Evolutionary conservation across 805 yeast genomes (phyloP), one percentile per base, ranked within the genome.

Genomic region (Hagleromyces aurorensis): DNA sequence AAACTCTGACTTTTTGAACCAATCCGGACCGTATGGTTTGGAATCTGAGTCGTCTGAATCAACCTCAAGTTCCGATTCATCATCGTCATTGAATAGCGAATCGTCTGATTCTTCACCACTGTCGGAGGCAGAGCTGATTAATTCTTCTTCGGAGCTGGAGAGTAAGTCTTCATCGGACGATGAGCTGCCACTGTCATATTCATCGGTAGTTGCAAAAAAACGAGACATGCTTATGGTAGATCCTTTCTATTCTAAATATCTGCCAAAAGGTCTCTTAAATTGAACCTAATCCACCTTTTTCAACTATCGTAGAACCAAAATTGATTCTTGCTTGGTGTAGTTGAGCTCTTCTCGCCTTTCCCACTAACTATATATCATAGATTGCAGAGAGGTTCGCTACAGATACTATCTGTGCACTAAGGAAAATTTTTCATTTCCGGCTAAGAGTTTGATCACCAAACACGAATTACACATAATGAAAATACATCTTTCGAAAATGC

Each of bases 151-250:
- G 19, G 65, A 48, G 4, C 62, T 61, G 21, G 65, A 61, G 17
- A 62, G 48, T 32, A 62, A 50, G 35, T 63, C 69, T 40, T 64
- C 70, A 26, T 64, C 72, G 18, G 62, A 56, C 7, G 68, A 57
- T 15, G 65, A 63, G 33, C 60, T 55, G 30, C 61, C 67, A 32
- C 64, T 59, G 43, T 64, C 68, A 28, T 64, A 61, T 19, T 55
- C 62, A 36, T 64, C 62, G 36, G 63, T 59, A 27, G 75, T 62
- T 32, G 76, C 75, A 67, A 91, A 91, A 72, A 91, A 89, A 65
- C 94, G 82, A 48, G 97, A 85, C 94, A 86, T 86, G n/a, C n/a
- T n/a, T n/a, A n/a, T n/a, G n/a, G n/a, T n/a, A n/a, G n/a, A n/a
- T n/a, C n/a, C n/a, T n/a, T n/a, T n/a, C 14, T 21, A 33, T 22